phyloP scores from a whole-genome alignment of 371 early-diverging fungal species.

The Batkoa obscura region DNA sequence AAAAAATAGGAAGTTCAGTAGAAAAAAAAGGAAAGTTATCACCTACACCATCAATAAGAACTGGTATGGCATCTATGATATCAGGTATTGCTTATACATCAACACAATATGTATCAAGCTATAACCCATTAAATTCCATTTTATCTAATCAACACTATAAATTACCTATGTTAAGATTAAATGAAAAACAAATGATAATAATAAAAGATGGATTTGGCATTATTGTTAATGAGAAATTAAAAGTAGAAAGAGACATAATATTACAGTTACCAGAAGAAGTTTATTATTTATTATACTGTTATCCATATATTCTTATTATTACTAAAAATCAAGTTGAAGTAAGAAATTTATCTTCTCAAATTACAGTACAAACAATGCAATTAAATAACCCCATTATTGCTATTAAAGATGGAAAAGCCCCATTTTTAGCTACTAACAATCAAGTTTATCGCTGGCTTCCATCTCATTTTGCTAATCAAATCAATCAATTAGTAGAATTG shows the following conservation, averaged over 20 bases:
- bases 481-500: slow-evolving; percentile 20
- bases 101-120: slow-evolving; percentile 1
- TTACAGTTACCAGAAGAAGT: slow-evolving; percentile 59
- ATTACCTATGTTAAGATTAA: neutral
- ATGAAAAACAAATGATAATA: neutral
- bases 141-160: neutral
- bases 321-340: slow-evolving; percentile 57
- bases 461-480: slow-evolving; percentile 72
- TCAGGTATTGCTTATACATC: slow-evolving; percentile 1
- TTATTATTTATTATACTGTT: slow-evolving; percentile 24
- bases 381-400: slow-evolving; percentile 18
- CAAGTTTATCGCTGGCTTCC: slow-evolving; percentile 77
- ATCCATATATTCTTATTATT: slow-evolving; percentile 60
- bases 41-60: neutral
- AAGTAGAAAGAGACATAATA: slow-evolving; percentile 37
- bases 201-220: slow-evolving; percentile 31
- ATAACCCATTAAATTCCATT: neutral
- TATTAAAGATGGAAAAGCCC: slow-evolving; percentile 43
- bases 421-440: slow-evolving; percentile 54
- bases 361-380: slow-evolving; percentile 57
- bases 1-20: too few relatives aligned
- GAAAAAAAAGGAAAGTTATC: neutral
- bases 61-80: slow-evolving; percentile 1
- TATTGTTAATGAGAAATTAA: slow-evolving; percentile 45
- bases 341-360: slow-evolving; percentile 61